Evolutionary conservation across 2,329 filamentous ascomycete species (phyloP).

Genomic region (Claviceps sp.): DNA sequence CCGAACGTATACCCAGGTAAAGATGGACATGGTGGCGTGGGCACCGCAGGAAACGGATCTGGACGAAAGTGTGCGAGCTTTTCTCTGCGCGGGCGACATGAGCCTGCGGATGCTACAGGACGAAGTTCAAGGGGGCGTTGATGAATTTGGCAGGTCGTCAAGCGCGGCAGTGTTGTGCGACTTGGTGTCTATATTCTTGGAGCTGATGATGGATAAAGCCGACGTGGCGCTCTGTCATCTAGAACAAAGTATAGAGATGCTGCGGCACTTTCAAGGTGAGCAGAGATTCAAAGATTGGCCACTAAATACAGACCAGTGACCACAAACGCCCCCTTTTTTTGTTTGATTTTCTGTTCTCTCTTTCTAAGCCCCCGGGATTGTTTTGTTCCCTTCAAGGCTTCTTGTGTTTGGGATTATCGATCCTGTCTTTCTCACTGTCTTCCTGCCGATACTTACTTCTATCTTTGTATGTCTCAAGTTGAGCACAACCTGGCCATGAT

Average conservation of each 20-base stretch:
- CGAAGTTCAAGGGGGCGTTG: background rate
- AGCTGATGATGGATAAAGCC: constrained; percentile 6
- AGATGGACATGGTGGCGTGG: constrained; percentile 4
- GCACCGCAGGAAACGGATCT: constrained; percentile 1
- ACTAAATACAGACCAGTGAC: no score
- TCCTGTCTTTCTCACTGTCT: no score
- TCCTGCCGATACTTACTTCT: no score
- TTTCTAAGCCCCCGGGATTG: background rate
- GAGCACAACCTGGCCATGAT: background rate
- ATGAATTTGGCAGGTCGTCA: background rate
- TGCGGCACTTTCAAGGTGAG: background rate
- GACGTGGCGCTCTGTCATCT: constrained; percentile 7
- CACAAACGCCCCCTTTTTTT: background rate
- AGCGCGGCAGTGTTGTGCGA: constrained; percentile 3
- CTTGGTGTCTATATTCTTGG: constrained; percentile 9
- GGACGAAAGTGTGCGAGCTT: background rate
- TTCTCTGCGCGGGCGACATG: background rate
- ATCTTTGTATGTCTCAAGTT: background rate
- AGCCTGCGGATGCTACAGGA: background rate
- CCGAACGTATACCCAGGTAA: constrained; percentile 4
- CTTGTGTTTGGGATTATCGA: background rate
- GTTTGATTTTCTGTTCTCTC: background rate
- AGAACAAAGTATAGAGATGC: background rate
- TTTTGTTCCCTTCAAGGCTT: background rate
- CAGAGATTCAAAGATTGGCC: background rate